A percentile compares a stretch with the other conserved stretches of the same genome.
These are phyloP conservation scores for Suillus variegatus DNA, from an alignment of 768 basidiomycete genomes.

Conservation along the genomic window DNA sequence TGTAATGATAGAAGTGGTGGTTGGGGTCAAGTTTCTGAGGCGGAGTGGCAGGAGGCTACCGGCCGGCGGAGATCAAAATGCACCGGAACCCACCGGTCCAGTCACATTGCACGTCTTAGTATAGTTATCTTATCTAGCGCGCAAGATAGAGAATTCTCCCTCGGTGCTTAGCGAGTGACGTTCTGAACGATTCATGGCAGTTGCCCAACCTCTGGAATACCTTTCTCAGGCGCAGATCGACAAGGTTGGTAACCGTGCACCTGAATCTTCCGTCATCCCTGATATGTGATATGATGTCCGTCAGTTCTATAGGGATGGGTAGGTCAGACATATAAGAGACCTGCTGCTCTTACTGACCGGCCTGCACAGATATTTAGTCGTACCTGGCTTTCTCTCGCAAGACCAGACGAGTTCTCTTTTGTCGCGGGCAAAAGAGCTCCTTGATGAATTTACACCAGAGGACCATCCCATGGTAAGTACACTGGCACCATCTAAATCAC, in stretches of 20 bases:
- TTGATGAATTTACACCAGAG: constrained; percentile 75
- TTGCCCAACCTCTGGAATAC: constrained; percentile 36
- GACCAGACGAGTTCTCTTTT: constrained; percentile 65
- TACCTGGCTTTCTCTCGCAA: constrained; percentile 70
- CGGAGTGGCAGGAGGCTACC: constrained; percentile 18
- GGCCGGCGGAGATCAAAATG: constrained; percentile 13
- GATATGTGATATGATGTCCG: background rate
- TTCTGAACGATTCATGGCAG: background rate
- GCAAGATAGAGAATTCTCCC: background rate
- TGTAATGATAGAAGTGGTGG: constrained; percentile 25
- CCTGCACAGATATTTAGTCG: constrained; percentile 68
- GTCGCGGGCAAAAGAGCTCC: constrained; percentile 67
- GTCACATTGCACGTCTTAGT: background rate
- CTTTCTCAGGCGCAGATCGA: constrained; percentile 59
- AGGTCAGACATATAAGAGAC: constrained; percentile 17
- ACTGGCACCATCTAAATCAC: background rate
- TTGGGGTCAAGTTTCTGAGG: constrained; percentile 17
- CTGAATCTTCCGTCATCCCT: background rate
- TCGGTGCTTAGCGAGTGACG: background rate
- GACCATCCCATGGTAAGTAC: constrained; percentile 78
- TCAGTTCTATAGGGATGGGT: constrained; percentile 66
- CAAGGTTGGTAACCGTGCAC: constrained; percentile 40
- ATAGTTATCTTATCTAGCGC: background rate
- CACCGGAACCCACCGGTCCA: background rate
- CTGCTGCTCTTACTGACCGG: background rate